phyloP scores from a whole-genome alignment of 2,329 filamentous ascomycete species.

The Fusarium camptoceras region DNA sequence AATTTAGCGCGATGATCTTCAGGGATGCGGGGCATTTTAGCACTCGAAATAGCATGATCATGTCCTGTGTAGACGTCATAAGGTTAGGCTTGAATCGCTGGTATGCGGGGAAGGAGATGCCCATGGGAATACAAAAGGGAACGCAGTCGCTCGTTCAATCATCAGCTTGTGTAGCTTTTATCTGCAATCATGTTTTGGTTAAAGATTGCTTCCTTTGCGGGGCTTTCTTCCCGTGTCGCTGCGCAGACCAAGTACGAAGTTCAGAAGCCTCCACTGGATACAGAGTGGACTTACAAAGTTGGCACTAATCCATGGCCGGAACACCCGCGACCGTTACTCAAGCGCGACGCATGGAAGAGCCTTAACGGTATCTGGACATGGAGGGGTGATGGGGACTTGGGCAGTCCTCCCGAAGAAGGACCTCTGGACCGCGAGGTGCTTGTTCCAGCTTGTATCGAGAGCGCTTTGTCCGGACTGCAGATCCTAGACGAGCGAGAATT shows the following conservation, averaged over 20 bases:
- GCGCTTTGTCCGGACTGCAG: slow-evolving; percentile 63
- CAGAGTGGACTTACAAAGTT: slow-evolving; percentile 64
- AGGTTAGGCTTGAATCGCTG: not conserved
- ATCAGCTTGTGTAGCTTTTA: not conserved
- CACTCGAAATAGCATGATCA: not conserved
- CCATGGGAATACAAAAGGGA: slow-evolving; percentile 2
- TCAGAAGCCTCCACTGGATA: slow-evolving; percentile 58
- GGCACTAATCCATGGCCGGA: slow-evolving; percentile 68
- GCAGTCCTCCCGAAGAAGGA: slow-evolving; percentile 6
- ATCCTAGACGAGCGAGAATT: slow-evolving; percentile 56
- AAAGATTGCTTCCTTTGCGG: not conserved
- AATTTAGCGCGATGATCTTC: slow-evolving; percentile 16
- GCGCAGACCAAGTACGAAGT: slow-evolving; percentile 51
- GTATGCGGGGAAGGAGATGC: slow-evolving; percentile 6
- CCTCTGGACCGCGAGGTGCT: slow-evolving; percentile 52
- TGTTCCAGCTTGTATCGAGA: slow-evolving; percentile 59
- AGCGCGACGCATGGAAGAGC: slow-evolving; percentile 64
- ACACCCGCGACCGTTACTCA: slow-evolving; percentile 67
- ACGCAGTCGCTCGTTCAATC: not conserved
- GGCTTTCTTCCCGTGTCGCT: not conserved
- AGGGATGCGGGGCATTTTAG: not conserved
- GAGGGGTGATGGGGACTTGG: slow-evolving; percentile 46
- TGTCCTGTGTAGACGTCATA: slow-evolving; percentile 16
- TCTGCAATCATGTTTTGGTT: slow-evolving; percentile 19
- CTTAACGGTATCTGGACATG: slow-evolving; percentile 71